Percentiles rank a stretch among this genome's conserved stretches.
These are phyloP conservation scores for Circinella umbellata DNA, from an alignment of 371 early-diverging fungal genomes.

Conservation along the genomic window DNA sequence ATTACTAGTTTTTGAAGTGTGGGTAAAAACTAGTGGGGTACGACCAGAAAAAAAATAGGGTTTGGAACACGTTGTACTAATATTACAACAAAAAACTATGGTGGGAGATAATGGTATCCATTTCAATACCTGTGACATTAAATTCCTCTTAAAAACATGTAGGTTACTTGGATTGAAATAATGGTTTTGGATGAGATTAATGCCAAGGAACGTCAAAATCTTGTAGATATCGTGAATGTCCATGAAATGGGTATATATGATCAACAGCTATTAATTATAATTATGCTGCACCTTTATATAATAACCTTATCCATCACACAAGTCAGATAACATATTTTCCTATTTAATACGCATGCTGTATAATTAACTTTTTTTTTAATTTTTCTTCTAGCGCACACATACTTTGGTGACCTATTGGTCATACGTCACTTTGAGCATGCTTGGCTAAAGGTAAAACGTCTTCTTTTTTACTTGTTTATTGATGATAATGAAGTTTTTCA, in stretches of 20 bases:
- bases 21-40: background rate
- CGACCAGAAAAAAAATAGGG: too few relatives aligned
- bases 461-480: background rate
- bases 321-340: too few relatives aligned
- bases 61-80: too few relatives aligned
- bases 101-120: too few relatives aligned
- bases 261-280: background rate
- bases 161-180: slow-evolving; percentile 39
- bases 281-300: background rate
- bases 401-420: slow-evolving; percentile 63
- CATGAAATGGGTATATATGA: slow-evolving; percentile 59
- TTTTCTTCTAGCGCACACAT: slow-evolving; percentile 51
- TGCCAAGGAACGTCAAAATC: slow-evolving; percentile 27
- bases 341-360: too few relatives aligned
- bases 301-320: too few relatives aligned
- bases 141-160: too few relatives aligned
- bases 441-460: slow-evolving; percentile 53
- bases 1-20: too few relatives aligned
- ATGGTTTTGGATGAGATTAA: slow-evolving; percentile 39
- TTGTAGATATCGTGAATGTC: slow-evolving; percentile 46
- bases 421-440: slow-evolving; percentile 69
- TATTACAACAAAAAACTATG: too few relatives aligned
- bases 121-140: too few relatives aligned
- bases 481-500: background rate
- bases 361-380: background rate